phyloP scores from a whole-genome alignment of 371 early-diverging fungal species.

The Saksenaea vasiformis region DNA sequence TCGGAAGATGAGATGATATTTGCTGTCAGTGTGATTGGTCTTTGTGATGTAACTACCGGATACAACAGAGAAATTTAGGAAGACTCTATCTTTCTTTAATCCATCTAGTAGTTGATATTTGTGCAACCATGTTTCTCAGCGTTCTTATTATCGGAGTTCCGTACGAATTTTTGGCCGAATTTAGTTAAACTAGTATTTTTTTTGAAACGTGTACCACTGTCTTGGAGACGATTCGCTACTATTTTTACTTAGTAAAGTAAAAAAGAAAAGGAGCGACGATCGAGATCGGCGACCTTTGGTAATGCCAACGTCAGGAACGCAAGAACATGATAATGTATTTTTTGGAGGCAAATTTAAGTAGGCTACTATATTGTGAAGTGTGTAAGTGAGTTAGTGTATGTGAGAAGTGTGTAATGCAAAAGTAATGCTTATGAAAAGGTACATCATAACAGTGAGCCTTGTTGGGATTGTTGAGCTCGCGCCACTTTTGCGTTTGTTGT shows the following conservation, averaged over 20 bases:
- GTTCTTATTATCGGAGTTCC: not conserved
- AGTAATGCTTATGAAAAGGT: not conserved
- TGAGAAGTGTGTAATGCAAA: not conserved
- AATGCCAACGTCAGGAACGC: not conserved
- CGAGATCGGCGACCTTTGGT: not conserved
- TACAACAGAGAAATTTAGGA: too few relatives aligned
- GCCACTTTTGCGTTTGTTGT: not conserved
- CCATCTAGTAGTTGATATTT: not conserved
- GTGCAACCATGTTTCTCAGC: not conserved
- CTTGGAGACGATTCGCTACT: not conserved
- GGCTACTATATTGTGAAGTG: not conserved
- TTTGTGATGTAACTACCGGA: too few relatives aligned
- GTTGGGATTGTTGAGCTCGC: not conserved
- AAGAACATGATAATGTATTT: not conserved
- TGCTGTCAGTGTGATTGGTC: too few relatives aligned
- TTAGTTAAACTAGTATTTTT: slow-evolving; percentile 5
- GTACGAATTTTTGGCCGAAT: not conserved
- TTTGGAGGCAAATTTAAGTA: not conserved
- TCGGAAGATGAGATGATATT: too few relatives aligned
- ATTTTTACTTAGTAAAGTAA: not conserved
- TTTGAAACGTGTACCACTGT: not conserved
- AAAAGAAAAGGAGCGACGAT: not conserved
- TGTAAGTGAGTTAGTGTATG: not conserved
- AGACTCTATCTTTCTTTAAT: not conserved
- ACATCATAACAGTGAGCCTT: not conserved